A percentile compares a stretch with the other conserved stretches of the same genome.
phyloP scores from a whole-genome alignment of 1,284 basidiomycete species.

The Puccinia polysora region DNA sequence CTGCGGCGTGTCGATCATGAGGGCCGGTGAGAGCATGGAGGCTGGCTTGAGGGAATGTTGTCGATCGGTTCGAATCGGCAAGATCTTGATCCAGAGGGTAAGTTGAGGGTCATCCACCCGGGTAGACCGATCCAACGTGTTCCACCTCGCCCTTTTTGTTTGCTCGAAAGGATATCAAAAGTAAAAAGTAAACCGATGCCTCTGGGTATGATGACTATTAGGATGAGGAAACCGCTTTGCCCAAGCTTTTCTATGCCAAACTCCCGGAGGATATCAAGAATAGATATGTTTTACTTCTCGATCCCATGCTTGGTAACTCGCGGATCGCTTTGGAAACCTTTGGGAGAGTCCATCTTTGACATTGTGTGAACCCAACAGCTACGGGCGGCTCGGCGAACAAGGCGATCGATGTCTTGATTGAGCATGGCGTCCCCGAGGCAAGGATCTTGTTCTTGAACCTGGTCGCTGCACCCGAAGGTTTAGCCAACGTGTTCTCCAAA shows the following conservation, averaged over 20 bases:
- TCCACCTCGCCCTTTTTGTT: no score
- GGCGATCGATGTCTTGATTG: slow-evolving; percentile 86
- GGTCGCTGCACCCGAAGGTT: slow-evolving; percentile 85
- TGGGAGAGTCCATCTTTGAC: slow-evolving; percentile 12
- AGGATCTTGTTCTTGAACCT: slow-evolving; percentile 96
- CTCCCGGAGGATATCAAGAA: slow-evolving; percentile 86
- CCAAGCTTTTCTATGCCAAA: slow-evolving; percentile 78
- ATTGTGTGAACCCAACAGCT: slow-evolving; percentile 57
- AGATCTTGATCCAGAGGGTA: slow-evolving; percentile 90
- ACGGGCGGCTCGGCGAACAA: slow-evolving; percentile 97
- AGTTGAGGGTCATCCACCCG: no score
- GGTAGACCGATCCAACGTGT: no score
- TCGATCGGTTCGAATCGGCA: slow-evolving; percentile 70
- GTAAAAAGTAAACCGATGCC: no score
- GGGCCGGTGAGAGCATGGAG: slow-evolving; percentile 56
- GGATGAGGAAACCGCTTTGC: slow-evolving; percentile 85
- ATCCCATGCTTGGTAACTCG: slow-evolving; percentile 85
- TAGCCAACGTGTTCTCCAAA: slow-evolving; percentile 71
- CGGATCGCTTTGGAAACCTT: background rate
- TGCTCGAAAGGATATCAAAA: no score
- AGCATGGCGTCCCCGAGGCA: slow-evolving; percentile 75
- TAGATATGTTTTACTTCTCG: slow-evolving; percentile 87
- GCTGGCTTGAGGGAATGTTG: slow-evolving; percentile 84
- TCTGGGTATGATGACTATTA: slow-evolving; percentile 53
- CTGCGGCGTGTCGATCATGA: slow-evolving; percentile 85